Evolutionary conservation across 225 moss, liverwort and hornwort species (phyloP).

Genomic region (Antitrichia curtipendula): DNA sequence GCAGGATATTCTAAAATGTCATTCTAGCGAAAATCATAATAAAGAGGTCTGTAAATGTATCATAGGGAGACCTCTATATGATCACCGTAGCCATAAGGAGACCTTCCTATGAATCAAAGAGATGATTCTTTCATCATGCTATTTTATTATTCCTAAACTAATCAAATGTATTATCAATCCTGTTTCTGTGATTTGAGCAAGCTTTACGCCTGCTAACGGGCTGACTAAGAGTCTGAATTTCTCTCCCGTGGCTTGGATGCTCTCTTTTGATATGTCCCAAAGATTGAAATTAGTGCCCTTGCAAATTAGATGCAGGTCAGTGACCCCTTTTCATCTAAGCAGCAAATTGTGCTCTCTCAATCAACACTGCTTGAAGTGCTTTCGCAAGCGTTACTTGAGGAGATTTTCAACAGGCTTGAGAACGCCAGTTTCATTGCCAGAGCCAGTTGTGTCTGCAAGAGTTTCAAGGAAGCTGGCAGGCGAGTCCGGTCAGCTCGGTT

Average conservation of each 20-base stretch:
- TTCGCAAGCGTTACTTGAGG: conserved; percentile 10
- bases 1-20: background rate
- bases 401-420: conserved; percentile 28
- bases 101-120: background rate
- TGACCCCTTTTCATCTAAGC: background rate
- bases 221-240: background rate
- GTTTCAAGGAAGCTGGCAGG: conserved; percentile 4
- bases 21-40: background rate
- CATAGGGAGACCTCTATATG: background rate
- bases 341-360: background rate
- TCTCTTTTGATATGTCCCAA: background rate
- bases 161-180: background rate
- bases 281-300: background rate
- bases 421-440: conserved; percentile 14
- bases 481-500: conserved; percentile 6
- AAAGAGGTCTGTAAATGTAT: background rate
- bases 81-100: background rate
- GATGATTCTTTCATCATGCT: background rate
- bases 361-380: conserved; percentile 1
- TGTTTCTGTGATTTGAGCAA: background rate
- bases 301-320: conserved; percentile 13
- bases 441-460: conserved; percentile 13
- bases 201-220: background rate
- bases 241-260: background rate
- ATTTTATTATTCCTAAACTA: background rate